phyloP scores from a whole-genome alignment of 2,329 filamentous ascomycete species.

The Albophoma yamanashiensis region DNA sequence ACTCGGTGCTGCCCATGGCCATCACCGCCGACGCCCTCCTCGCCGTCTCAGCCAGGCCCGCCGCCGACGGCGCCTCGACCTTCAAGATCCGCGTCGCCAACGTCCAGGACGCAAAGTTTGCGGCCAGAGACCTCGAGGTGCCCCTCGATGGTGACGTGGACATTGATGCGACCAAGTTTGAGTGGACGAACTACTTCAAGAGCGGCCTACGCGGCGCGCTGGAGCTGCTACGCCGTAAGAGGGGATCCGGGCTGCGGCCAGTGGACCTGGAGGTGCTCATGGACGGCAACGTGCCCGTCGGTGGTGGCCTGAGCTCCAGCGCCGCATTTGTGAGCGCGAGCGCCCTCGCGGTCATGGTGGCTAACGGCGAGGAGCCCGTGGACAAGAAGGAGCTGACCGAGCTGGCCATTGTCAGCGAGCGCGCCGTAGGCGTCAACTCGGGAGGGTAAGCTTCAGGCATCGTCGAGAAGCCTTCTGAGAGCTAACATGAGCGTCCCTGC shows the following conservation, averaged over 20 bases:
- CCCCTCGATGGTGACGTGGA: constrained; percentile 51
- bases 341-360: constrained; percentile 76
- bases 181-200: constrained; percentile 99
- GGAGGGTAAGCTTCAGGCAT: constrained; percentile 55
- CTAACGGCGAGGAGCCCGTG: constrained; percentile 67
- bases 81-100: constrained; percentile 73
- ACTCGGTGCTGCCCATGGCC: constrained; percentile 91
- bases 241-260: constrained; percentile 51
- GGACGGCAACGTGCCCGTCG: constrained; percentile 84
- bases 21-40: constrained; percentile 86
- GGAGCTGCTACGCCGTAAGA: constrained; percentile 60
- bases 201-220: constrained; percentile 77
- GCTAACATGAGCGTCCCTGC: neutral
- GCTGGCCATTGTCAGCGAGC: constrained; percentile 87
- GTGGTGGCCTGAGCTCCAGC: constrained; percentile 86
- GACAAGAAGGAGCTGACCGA: constrained; percentile 90
- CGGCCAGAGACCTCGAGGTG: constrained; percentile 63
- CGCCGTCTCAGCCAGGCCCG: constrained; percentile 54
- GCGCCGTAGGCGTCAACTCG: constrained; percentile 90
- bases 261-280: constrained; percentile 75
- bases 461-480: neutral
- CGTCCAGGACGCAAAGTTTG: constrained; percentile 64
- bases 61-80: constrained; percentile 36
- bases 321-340: constrained; percentile 89
- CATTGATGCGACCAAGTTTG: constrained; percentile 75